Percentiles rank a stretch among this genome's conserved stretches.
phyloP scores from a whole-genome alignment of 73 alveolate genomes.

The Tetrahymena thermophila region DNA sequence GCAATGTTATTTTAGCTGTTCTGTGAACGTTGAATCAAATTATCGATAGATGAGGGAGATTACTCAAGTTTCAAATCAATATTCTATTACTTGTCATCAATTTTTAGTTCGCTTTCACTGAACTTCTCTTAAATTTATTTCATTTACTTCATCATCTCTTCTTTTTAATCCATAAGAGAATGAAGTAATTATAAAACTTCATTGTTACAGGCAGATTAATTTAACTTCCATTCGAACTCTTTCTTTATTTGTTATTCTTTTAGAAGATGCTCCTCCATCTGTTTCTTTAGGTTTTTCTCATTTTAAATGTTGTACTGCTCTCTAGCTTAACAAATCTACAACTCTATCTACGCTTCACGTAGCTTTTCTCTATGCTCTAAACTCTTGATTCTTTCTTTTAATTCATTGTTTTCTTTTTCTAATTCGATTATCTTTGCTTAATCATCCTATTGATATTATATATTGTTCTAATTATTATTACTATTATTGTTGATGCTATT shows the following conservation, averaged over 20 bases:
- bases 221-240: background rate
- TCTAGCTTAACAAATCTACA: background rate
- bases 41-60: background rate
- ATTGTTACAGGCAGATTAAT: background rate
- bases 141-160: background rate
- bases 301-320: background rate
- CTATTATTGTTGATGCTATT: background rate
- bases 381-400: background rate
- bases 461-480: background rate
- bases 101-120: background rate
- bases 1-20: background rate
- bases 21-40: background rate
- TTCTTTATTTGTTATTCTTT: background rate
- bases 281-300: background rate
- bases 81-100: background rate
- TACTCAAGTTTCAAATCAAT: background rate
- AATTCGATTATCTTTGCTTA: background rate
- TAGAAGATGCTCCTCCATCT: background rate
- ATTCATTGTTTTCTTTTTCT: background rate
- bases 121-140: background rate
- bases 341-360: background rate
- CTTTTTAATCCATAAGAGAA: background rate
- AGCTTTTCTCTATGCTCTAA: background rate
- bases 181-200: background rate
- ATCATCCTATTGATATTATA: background rate